Base-by-base conservation (phyloP, 371 early-diverging fungal species). In the Mortierella sp. region DNA sequence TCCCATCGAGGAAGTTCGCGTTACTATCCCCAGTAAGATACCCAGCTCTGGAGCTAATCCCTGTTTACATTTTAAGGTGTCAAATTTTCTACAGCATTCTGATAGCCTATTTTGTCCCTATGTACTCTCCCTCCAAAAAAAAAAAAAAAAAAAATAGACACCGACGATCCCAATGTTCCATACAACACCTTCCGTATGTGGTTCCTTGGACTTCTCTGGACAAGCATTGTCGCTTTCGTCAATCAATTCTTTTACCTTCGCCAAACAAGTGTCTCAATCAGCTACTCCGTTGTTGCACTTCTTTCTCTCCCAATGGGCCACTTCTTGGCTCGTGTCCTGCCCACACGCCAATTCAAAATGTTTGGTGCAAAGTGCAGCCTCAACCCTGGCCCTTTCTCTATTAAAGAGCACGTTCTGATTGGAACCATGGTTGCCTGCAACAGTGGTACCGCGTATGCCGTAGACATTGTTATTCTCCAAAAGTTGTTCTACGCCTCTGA, bases 171-270 rank as follows among this genome's bases (percentile, higher is more conserved):
- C 22, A 28, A 28, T 22, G 8, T 66, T 8, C 75, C 70, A 49
- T 75, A 66, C 59, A 75, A 75, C 58, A 75, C 91, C 61, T 92
- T 94, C 78, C 91, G 96, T 64, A 90, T 94, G 73, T 90, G 90
- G 86, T 80, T 87, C 20, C 83, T 96, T 5, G 94, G 93, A 28
- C 64, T 91, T 16, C 66, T 93, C 51, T 93, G 92, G 70, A 86
- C 87, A 28, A 73, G 85, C 40, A 65, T 86, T 10, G 79, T 94
- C n/a, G 84, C 90, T 24, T 90, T 92, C 69, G 87, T 91, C 73
- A 94, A 94, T 83, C 93, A 93, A 74, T 92, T 94, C 84, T 94
- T 93, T 84, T 92, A 89, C 83, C 92, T 90, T 81, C 89, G 94
- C 55, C 86, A 89, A 55, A 89, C 89, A 8, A 40, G 32, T 26